These are phyloP conservation scores for Thraustochytrium sp. DNA, from an alignment of 352 stramenopile species.

Conservation along the genomic window DNA sequence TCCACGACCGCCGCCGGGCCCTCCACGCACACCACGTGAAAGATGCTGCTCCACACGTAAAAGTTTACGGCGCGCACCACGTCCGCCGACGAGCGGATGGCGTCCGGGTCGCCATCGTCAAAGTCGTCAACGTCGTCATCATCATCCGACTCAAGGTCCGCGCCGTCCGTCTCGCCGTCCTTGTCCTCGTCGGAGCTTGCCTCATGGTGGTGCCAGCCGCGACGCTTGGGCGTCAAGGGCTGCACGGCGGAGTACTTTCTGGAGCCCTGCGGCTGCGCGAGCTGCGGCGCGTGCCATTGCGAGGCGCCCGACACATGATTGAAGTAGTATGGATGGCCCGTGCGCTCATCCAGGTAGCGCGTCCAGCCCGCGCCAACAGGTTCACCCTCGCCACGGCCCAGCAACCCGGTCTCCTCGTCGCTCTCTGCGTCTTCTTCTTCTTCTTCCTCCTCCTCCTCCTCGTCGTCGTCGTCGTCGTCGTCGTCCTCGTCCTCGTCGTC, in stretches of 20 bases:
- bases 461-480: background rate
- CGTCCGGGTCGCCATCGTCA: background rate
- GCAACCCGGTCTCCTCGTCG: background rate
- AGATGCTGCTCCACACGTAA: slow-evolving; percentile 8
- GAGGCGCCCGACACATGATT: slow-evolving; percentile 23
- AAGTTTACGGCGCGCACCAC: background rate
- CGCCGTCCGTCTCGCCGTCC: background rate
- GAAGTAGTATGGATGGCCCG: slow-evolving; percentile 17
- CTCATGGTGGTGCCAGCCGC: background rate
- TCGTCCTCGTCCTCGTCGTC: background rate
- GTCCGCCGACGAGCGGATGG: background rate
- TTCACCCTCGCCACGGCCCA: background rate
- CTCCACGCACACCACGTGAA: slow-evolving; percentile 9
- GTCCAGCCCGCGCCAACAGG: slow-evolving; percentile 3
- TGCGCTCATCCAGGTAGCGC: background rate
- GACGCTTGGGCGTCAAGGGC: background rate
- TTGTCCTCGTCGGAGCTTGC: background rate
- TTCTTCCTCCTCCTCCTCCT: background rate
- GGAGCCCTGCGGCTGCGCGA: background rate
- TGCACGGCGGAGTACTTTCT: background rate
- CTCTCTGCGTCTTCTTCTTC: background rate
- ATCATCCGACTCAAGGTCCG: background rate
- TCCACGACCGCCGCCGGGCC: background rate
- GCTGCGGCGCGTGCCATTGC: background rate
- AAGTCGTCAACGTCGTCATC: background rate